phyloP scores from a whole-genome alignment of 257 asterid genomes.

The Buddleja alternifolia region DNA sequence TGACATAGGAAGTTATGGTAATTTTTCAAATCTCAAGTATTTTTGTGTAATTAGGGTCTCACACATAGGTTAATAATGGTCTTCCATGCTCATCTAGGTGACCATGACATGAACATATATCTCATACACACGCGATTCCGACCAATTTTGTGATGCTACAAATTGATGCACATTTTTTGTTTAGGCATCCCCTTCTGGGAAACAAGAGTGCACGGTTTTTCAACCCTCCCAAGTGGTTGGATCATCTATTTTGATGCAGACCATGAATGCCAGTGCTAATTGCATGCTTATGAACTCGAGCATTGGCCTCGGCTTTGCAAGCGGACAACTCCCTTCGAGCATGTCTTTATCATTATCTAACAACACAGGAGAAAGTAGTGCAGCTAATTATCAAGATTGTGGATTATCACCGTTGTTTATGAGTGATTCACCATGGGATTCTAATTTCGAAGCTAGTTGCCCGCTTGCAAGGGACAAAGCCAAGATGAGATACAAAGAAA shows the following conservation, averaged over 20 bases:
- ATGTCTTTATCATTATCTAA: constrained; percentile 34
- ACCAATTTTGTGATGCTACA: too few relatives aligned
- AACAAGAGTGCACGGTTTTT: constrained; percentile 53
- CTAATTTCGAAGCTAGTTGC: constrained; percentile 47
- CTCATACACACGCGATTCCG: too few relatives aligned
- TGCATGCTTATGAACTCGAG: constrained; percentile 52
- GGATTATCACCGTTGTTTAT: constrained; percentile 60
- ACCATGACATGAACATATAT: too few relatives aligned
- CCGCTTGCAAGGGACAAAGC: constrained; percentile 82
- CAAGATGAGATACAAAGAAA: constrained; percentile 83
- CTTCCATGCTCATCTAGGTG: too few relatives aligned
- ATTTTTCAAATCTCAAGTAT: too few relatives aligned
- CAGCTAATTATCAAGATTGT: constrained; percentile 68
- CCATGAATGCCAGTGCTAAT: constrained; percentile 37
- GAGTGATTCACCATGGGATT: constrained; percentile 64
- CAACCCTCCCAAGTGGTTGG: constrained; percentile 42
- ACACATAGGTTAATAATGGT: too few relatives aligned
- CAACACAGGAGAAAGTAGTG: constrained; percentile 61
- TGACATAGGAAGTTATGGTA: too few relatives aligned
- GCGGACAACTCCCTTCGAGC: constrained; percentile 53
- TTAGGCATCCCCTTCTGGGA: constrained; percentile 59
- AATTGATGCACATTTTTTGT: not conserved
- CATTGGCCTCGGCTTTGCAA: constrained; percentile 48
- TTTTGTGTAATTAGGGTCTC: too few relatives aligned
- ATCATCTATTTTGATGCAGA: constrained; percentile 45